Evolutionary conservation across 768 basidiomycete species (phyloP).

Genomic region (Amanita inopinata): DNA sequence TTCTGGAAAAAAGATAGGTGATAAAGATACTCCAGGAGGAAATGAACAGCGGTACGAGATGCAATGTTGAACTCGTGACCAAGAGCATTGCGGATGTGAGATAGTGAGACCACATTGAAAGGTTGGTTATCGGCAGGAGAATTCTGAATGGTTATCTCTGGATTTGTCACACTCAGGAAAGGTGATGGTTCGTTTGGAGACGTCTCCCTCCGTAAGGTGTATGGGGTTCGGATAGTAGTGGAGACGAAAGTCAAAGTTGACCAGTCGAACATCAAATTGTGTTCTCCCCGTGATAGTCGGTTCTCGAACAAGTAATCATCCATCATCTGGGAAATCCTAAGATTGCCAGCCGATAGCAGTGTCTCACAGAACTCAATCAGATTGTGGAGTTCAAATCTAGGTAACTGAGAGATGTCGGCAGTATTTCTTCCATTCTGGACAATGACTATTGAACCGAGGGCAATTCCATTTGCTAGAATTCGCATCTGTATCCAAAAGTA

Average conservation of each 20-base stretch:
- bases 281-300: slow-evolving; percentile 24
- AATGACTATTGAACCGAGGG: slow-evolving; percentile 55
- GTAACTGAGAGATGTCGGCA: slow-evolving; percentile 24
- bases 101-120: slow-evolving; percentile 48
- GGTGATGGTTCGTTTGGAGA: slow-evolving; percentile 24
- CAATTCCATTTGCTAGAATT: slow-evolving; percentile 56
- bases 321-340: slow-evolving; percentile 34
- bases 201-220: slow-evolving; percentile 13
- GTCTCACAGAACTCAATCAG: slow-evolving; percentile 40
- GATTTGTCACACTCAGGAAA: slow-evolving; percentile 35
- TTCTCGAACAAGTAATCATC: slow-evolving; percentile 49
- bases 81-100: slow-evolving; percentile 52
- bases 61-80: slow-evolving; percentile 48
- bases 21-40: slow-evolving; percentile 50
- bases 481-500: slow-evolving; percentile 61
- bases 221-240: slow-evolving; percentile 43
- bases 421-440: slow-evolving; percentile 23
- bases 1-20: slow-evolving; percentile 53
- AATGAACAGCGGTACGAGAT: slow-evolving; percentile 40
- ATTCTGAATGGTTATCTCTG: slow-evolving; percentile 16
- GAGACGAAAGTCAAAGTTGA: slow-evolving; percentile 52
- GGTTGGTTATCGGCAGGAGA: slow-evolving; percentile 26
- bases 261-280: slow-evolving; percentile 59
- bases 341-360: slow-evolving; percentile 32
- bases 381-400: slow-evolving; percentile 55